Conservation (phyloP, 306 rosid species). For the Myrica gale region DNA sequence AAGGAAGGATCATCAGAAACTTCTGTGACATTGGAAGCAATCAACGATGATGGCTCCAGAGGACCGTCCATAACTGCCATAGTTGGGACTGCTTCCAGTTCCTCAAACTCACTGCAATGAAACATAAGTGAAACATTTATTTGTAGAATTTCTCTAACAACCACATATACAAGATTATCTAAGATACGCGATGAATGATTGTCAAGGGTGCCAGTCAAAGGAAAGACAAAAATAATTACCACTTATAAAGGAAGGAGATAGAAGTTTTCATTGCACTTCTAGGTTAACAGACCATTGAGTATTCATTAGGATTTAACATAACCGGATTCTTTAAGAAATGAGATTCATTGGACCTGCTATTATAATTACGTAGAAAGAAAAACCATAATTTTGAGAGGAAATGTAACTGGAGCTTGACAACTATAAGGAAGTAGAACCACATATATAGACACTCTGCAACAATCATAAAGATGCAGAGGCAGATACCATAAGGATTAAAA, state of each 20-base stretch:
- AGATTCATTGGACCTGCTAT: not conserved
- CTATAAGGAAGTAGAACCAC: not conserved
- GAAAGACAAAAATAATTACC: not conserved
- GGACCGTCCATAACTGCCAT: conserved; percentile 69
- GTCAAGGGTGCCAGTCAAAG: not conserved
- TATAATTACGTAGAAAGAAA: not conserved
- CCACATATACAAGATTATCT: not conserved
- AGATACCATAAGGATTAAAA: not conserved
- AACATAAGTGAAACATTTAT: conserved; percentile 23
- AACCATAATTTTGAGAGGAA: not conserved
- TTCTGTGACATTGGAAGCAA: conserved; percentile 46
- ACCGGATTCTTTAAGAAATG: not conserved
- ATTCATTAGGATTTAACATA: not conserved
- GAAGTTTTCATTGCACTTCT: not conserved
- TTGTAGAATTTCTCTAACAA: conserved; percentile 7
- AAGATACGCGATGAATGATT: conserved; percentile 12
- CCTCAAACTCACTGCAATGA: conserved; percentile 56
- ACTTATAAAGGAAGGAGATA: not conserved
- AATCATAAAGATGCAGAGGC: not conserved
- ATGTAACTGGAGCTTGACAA: not conserved
- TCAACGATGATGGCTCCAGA: conserved; percentile 47
- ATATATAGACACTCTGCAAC: not conserved
- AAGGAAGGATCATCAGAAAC: conserved; percentile 54
- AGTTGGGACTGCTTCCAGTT: conserved; percentile 60
- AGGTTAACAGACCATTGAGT: not conserved